A percentile compares a stretch with the other conserved stretches of the same genome.
These are phyloP conservation scores for Pythium biforme DNA, from an alignment of 352 stramenopile genomes.

Conservation along the genomic window DNA sequence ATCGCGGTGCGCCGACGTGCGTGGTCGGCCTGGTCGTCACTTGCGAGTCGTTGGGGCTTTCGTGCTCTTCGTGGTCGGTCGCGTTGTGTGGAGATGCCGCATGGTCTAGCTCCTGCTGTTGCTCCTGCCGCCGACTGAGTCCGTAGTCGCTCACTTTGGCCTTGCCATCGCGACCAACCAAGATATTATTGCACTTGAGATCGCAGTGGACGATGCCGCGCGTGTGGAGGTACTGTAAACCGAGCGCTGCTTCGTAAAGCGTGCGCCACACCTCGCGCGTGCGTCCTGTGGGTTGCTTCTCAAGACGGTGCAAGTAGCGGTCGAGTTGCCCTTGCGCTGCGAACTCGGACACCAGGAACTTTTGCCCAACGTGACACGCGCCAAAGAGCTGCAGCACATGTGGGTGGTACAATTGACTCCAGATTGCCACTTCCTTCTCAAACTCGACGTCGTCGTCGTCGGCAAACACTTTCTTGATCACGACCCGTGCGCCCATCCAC, in stretches of 20 bases:
- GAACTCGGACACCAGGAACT: constrained; percentile 43
- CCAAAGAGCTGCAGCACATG: constrained; percentile 43
- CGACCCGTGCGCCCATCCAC: constrained; percentile 34
- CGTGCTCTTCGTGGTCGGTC: too few species aligned
- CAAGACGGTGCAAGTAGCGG: constrained; percentile 28
- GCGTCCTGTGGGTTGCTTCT: constrained; percentile 14
- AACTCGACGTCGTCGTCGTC: constrained; percentile 22
- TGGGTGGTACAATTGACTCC: constrained; percentile 34
- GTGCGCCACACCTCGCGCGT: constrained; percentile 25
- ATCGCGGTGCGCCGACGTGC: constrained; percentile 12
- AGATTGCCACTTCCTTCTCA: constrained; percentile 36
- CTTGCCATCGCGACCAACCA: constrained; percentile 31
- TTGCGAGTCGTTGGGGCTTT: too few species aligned
- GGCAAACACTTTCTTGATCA: constrained; percentile 36
- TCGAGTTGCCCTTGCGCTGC: constrained; percentile 41
- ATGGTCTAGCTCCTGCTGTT: too few species aligned
- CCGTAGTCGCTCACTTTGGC: constrained; percentile 29
- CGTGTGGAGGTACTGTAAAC: constrained; percentile 70
- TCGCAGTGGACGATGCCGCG: constrained; percentile 34
- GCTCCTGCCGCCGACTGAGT: constrained; percentile 3
- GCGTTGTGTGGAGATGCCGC: too few species aligned
- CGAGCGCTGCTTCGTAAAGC: constrained; percentile 46
- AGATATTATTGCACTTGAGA: constrained; percentile 25
- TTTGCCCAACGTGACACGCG: constrained; percentile 37
- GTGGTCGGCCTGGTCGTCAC: not conserved